Evolutionary conservation across 2,329 filamentous ascomycete genomes (phyloP), one percentile per base, ranked within the genome.

Genomic region (Hypomyces perniciosus): DNA sequence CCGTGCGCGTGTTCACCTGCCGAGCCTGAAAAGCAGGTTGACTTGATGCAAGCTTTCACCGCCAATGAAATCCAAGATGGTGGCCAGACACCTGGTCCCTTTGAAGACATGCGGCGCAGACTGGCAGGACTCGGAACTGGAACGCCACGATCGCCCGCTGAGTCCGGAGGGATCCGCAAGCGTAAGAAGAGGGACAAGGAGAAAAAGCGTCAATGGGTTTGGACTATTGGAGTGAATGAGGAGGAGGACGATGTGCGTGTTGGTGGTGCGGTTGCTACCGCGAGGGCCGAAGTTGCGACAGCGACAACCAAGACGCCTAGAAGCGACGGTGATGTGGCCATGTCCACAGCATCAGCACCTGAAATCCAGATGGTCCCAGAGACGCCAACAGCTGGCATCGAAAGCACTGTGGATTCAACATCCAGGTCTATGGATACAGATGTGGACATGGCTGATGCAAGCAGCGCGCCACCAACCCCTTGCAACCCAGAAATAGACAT

Each of bases 171-270:
- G 2, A 68, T 78, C 44, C 72, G 74, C n/a, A 83, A 81, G 62
- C 70, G 75, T 8, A 80, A 74, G 54, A 62, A 68, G 31, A 72
- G 71, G 61, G 81, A 84, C 56, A 84, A 71, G 61, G 81, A 84
- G 57, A 84, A 81, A 73, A 83, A 79, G 65, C 71, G 81, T 9
- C 76, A 76, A 40, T 85, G 81, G 82, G 78, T 82, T 34, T 85
- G 82, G 82, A 85, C 82, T 1, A 83, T 85, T 41, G 79, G 76
- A 3, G 73, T 75, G 52, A 71, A 75, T 6, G 71, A 69, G 2
- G 70, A 68, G 6, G 67, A 73, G 10, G 68, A 72, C 10, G 68
- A 73, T 44, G 68, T 71, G 50, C 67, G 70, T 31, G 62, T 73
- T 4, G 71, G 70, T 34, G 73, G 70, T 1, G 72, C 73, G 2